Evolutionary conservation across 371 early-diverging fungal genomes (phyloP), one percentile per base, ranked within the genome.

Genomic region (Zopfochytrium polystomum): DNA sequence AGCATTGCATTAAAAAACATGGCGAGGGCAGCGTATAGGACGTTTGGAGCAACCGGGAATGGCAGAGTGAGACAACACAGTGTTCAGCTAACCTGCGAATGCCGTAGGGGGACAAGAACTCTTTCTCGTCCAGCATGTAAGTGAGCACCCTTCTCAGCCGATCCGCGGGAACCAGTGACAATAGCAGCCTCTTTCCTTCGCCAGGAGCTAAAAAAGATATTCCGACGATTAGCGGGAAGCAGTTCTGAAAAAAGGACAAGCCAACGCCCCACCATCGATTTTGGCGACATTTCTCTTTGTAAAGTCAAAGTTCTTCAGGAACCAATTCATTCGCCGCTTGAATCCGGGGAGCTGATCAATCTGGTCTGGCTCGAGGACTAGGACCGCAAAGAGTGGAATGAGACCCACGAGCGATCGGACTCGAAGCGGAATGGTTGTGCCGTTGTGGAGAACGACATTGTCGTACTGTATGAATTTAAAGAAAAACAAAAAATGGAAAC

Each of bases 101-200:
- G 0, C 79, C 79, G 44, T 63, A 76, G 22, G 72, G 73, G 2
- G 58, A 57, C 22, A 78, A 44, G 62, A 78, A 78, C 65, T 78
- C 79, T 52, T 68, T 66, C 54, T 74, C 74, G 43, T 76, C 76
- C 22, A 78, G 63, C 58, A 78, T 50, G 13, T 70, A 67, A 20
- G 48, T 42, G 20, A 78, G 46, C 4, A 78, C 60, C 1, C 46
- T 56, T 0, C 65, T 65, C 18, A 78, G 72, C 60, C 71, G 63
- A 22, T 66, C 62, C 29, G 69, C 54, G 20, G 71, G 67, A 13
- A 78, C 72, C 6, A 78, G 66, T 0, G 74, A 66, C 1, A 78
- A 59, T 1, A 78, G 62, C 45, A 69, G 56, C 3, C 73, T 54
- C 1, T 70, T 68, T 27, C 60, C 70, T 11, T 60, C 67, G 43